Evolutionary conservation across 306 rosid species (phyloP).

Genomic region (Cucurbita maxima): DNA sequence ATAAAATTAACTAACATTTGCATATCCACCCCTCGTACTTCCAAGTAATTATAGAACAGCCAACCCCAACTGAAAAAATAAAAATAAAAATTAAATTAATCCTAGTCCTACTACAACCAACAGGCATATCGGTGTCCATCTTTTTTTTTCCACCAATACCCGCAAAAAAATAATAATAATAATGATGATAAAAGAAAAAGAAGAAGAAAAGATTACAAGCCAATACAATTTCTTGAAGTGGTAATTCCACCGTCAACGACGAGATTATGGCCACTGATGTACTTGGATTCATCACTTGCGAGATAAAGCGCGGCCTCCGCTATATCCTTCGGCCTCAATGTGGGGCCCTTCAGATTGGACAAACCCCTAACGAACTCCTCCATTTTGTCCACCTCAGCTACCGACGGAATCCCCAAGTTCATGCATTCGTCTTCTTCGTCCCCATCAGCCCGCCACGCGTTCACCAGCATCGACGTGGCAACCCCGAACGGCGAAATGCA

Average conservation of each 20-base stretch:
- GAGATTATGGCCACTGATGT: constrained; percentile 85
- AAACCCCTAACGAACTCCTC: constrained; percentile 76
- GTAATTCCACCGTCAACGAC: constrained; percentile 92
- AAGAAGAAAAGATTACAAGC: constrained; percentile 14
- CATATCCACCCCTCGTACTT: not conserved
- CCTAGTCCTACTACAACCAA: not conserved
- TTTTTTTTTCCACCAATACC: not conserved
- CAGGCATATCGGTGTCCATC: not conserved
- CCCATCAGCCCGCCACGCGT: constrained; percentile 45
- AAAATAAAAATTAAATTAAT: not conserved
- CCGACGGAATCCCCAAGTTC: constrained; percentile 33
- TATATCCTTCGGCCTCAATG: constrained; percentile 50
- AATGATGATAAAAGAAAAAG: not conserved
- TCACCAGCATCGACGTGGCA: constrained; percentile 76
- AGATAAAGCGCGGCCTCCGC: constrained; percentile 92
- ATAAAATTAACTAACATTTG: not conserved
- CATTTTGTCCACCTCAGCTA: constrained; percentile 50
- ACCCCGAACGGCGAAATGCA: constrained; percentile 89
- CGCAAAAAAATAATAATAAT: not conserved
- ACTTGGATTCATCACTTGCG: constrained; percentile 83
- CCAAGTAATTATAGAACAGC: not conserved
- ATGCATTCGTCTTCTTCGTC: constrained; percentile 10
- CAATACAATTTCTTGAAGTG: constrained; percentile 60
- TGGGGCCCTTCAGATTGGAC: constrained; percentile 54
- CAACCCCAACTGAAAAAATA: not conserved